Conservation (phyloP, 148 eudicot species). For the Rhododendron williamsianum region DNA sequence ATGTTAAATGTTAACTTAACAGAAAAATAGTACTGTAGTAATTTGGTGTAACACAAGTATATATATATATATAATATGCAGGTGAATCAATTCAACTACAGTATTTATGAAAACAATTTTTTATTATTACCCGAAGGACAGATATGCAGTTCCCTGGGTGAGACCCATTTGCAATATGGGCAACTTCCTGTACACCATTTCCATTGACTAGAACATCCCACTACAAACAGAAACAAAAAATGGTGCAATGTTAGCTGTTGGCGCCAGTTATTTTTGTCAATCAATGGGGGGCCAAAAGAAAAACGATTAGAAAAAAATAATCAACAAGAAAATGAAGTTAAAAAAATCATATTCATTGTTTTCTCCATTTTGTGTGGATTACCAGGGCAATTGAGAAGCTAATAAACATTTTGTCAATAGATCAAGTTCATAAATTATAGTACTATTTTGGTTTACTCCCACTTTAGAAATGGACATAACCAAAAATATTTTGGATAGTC, state of each 20-base stretch:
- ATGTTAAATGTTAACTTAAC: background rate
- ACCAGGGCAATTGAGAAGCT: background rate
- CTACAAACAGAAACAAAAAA: conserved; percentile 15
- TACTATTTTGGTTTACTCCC: background rate
- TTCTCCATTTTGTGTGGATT: background rate
- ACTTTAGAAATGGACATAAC: background rate
- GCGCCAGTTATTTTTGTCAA: background rate
- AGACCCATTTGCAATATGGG: conserved; percentile 51
- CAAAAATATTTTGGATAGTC: background rate
- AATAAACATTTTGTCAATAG: background rate
- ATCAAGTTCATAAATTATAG: background rate
- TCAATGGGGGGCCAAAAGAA: background rate
- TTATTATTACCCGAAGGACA: conserved; percentile 35
- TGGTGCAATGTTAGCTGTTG: background rate
- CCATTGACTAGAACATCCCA: conserved; percentile 55
- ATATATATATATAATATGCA: background rate
- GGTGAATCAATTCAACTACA: background rate
- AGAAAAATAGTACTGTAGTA: background rate
- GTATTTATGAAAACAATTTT: background rate
- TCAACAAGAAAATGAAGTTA: background rate
- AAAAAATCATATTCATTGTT: background rate
- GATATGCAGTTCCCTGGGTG: conserved; percentile 54
- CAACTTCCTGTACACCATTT: conserved; percentile 46
- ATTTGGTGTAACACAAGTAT: background rate
- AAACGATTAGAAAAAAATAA: background rate